Evolutionary conservation across 2,329 filamentous ascomycete species (phyloP).

Genomic region (Aspergillus hortae): DNA sequence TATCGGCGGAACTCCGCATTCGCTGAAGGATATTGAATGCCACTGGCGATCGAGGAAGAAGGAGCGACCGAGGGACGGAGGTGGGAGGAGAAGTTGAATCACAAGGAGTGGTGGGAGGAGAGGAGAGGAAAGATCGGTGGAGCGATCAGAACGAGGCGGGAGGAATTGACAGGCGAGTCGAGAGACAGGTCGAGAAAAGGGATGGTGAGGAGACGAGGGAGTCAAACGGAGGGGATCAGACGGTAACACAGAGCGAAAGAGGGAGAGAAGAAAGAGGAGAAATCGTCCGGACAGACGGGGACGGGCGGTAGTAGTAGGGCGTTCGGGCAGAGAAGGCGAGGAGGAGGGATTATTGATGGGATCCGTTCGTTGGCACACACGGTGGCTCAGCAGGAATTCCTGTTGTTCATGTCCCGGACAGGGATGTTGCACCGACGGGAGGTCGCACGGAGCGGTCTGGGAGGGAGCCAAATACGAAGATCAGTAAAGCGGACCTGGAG

Average conservation of each 20-base stretch:
- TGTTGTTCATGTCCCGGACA: no score
- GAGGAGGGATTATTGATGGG: not conserved
- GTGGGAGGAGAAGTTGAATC: not conserved
- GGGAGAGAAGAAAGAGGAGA: constrained; percentile 3
- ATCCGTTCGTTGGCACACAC: no score
- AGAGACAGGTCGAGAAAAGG: not conserved
- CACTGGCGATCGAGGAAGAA: not conserved
- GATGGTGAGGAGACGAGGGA: not conserved
- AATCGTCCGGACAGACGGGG: constrained; percentile 12
- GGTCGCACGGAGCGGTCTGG: not conserved
- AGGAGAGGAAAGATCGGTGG: not conserved
- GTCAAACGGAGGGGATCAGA: not conserved
- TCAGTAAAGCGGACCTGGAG: not conserved
- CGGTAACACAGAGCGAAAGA: not conserved
- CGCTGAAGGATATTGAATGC: constrained; percentile 21
- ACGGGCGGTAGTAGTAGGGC: constrained; percentile 27
- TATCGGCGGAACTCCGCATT: constrained; percentile 33
- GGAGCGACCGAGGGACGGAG: not conserved
- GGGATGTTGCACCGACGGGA: no score
- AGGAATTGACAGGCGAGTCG: not conserved
- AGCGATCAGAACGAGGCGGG: no score
- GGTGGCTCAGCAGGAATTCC: no score
- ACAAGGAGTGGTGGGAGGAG: not conserved
- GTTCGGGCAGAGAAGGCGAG: constrained; percentile 27
- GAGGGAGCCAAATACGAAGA: constrained; percentile 6